These are phyloP conservation scores for Kurtzmaniella fragi DNA, from an alignment of 805 yeast genomes.

Conservation along the genomic window DNA sequence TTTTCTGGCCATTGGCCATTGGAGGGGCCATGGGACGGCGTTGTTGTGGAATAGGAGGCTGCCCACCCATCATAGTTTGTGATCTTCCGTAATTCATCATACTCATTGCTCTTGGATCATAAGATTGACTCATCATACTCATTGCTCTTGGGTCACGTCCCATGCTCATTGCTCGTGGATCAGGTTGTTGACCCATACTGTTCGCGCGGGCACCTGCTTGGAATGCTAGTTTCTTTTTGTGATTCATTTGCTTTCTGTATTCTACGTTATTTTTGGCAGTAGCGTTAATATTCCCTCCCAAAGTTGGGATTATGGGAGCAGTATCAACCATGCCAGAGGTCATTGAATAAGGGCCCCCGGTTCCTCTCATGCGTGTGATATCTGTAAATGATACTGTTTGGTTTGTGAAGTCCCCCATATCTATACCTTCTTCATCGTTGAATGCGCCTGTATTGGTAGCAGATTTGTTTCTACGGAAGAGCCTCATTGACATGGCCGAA, in stretches of 20 bases:
- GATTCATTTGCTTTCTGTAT: slow-evolving; percentile 66
- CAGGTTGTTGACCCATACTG: slow-evolving; percentile 17
- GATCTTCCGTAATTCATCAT: slow-evolving; percentile 8
- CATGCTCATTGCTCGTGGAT: slow-evolving; percentile 3
- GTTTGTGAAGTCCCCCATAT: slow-evolving; percentile 28
- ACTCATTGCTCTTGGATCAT: slow-evolving; percentile 45
- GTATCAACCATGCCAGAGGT: slow-evolving; percentile 44
- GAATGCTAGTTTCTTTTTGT: slow-evolving; percentile 56
- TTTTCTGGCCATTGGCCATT: not conserved
- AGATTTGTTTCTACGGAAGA: slow-evolving; percentile 37
- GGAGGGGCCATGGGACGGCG: too few relatives aligned
- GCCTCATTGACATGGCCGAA: slow-evolving; percentile 31
- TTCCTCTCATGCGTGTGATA: slow-evolving; percentile 55
- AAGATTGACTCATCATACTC: slow-evolving; percentile 7
- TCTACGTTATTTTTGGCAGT: slow-evolving; percentile 45
- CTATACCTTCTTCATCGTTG: slow-evolving; percentile 35
- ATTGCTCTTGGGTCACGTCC: slow-evolving; percentile 27
- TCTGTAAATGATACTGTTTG: slow-evolving; percentile 56
- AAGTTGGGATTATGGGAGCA: slow-evolving; percentile 71
- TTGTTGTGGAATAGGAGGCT: too few relatives aligned
- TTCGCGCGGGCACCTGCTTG: slow-evolving; percentile 42
- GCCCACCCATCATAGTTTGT: too few relatives aligned
- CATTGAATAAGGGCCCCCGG: slow-evolving; percentile 57
- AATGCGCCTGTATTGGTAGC: slow-evolving; percentile 21
- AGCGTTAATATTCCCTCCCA: slow-evolving; percentile 22